phyloP scores from a whole-genome alignment of 2,329 filamentous ascomycete genomes.

The Zasmidium citrigriseum region DNA sequence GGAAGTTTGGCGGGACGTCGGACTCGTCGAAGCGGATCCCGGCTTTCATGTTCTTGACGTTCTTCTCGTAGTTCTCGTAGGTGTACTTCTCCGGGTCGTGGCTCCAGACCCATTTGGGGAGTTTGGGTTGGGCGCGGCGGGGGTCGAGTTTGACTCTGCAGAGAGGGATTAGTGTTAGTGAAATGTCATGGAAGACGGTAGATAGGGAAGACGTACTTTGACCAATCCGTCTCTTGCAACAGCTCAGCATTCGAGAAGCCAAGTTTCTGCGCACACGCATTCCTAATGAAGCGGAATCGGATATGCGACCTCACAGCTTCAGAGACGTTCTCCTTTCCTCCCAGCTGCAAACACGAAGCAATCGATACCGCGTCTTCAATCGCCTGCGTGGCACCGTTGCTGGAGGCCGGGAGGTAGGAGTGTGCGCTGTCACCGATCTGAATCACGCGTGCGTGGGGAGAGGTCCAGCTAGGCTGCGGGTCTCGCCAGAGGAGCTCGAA shows the following conservation, averaged over 20 bases:
- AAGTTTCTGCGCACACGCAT: constrained; percentile 52
- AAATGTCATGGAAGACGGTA: background rate
- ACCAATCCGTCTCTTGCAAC: constrained; percentile 51
- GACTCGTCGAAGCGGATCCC: constrained; percentile 19
- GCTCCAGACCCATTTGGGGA: constrained; percentile 47
- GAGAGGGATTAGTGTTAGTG: background rate
- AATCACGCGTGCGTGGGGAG: constrained; percentile 44
- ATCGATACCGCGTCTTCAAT: constrained; percentile 43
- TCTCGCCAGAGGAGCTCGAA: constrained; percentile 51
- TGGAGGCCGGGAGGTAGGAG: constrained; percentile 47
- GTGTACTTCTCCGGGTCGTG: constrained; percentile 27
- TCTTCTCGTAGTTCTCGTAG: constrained; percentile 22
- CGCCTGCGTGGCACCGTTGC: constrained; percentile 50
- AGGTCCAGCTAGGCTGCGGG: constrained; percentile 48
- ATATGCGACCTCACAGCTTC: constrained; percentile 35
- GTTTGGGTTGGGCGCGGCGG: constrained; percentile 45
- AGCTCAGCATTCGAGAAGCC: constrained; percentile 51
- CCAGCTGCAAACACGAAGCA: constrained; percentile 10
- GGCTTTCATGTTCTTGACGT: constrained; percentile 14
- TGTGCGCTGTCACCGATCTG: constrained; percentile 50
- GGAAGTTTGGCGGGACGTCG: constrained; percentile 20
- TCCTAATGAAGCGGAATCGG: constrained; percentile 45
- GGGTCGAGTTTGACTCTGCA: constrained; percentile 49
- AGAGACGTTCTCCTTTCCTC: constrained; percentile 19
- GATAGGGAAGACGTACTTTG: constrained; percentile 12